Evolutionary conservation across 805 yeast genomes (phyloP).

Genomic region (Peterozyma xylosa): DNA sequence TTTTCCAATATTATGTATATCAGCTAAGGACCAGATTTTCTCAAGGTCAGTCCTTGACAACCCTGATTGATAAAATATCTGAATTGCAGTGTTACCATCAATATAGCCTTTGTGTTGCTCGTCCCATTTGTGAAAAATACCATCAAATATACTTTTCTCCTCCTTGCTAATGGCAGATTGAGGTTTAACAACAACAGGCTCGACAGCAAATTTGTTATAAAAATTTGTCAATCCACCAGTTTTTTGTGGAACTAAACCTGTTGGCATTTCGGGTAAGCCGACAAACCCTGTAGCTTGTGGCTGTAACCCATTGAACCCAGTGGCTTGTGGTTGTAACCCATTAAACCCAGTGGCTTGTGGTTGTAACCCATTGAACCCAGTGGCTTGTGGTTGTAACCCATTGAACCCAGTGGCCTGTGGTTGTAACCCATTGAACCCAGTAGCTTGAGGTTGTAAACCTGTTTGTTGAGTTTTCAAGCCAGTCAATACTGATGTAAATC

Average conservation of each 20-base stretch:
- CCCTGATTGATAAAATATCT: constrained; percentile 87
- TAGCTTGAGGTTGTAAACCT: constrained; percentile 28
- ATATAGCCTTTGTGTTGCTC: constrained; percentile 56
- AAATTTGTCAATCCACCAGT: constrained; percentile 48
- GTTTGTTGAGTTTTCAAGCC: constrained; percentile 14
- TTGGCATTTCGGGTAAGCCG: constrained; percentile 26
- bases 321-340: constrained; percentile 20
- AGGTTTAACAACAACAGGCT: constrained; percentile 48
- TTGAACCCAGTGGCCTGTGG: constrained; percentile 42
- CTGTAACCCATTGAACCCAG: constrained; percentile 15
- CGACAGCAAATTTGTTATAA: constrained; percentile 7
- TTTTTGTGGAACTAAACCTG: constrained; percentile 50
- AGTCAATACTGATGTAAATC: constrained; percentile 10
- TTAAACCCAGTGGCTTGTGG: constrained; percentile 69
- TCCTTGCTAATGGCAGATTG: constrained; percentile 76
- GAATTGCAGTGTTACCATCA: constrained; percentile 76
- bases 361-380: constrained; percentile 40
- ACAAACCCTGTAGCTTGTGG: constrained; percentile 20
- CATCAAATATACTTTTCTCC: constrained; percentile 81
- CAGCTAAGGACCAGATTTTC: constrained; percentile 85
- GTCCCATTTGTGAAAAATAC: constrained; percentile 87
- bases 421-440: constrained; percentile 28
- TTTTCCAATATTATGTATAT: constrained; percentile 73
- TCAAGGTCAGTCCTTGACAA: constrained; percentile 80
- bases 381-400: constrained; percentile 27